Evolutionary conservation across 352 stramenopile species (phyloP), one percentile per base, ranked within the genome.

Genomic region (Ophiocytium majus): DNA sequence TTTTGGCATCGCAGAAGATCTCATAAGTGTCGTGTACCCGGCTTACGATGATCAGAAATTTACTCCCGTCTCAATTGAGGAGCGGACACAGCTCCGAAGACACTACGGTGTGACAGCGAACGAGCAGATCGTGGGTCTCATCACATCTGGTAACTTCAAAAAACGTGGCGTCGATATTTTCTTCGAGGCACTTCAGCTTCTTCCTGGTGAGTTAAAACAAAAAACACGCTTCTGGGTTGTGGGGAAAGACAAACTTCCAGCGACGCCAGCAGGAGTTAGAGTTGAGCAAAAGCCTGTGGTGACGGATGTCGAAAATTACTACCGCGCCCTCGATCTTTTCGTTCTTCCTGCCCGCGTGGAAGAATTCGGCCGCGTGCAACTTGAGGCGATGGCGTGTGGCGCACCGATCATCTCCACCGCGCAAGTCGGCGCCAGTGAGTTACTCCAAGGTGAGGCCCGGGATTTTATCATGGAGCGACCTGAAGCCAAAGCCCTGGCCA

Each of bases 141-240:
- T 71, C 19, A 71, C 57, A 23, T 71, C 57, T 23, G 57, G 57
- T 23, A 71, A 71, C 57, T 71, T 71, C 57, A 23, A 71, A 71
- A 71, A 71, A 71, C 57, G 57, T 71, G 57, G 57, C 28, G 23
- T 71, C 23, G 57, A 71, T 28, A 23, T 71, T 28, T 71, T 71
- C 28, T 23, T 71, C 28, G 19, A 71, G 19, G 57, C 57, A 71
- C 23, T 71, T 71, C 19, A 71, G 57, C 19, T 28, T 28, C 57
- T 71, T 71, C 28, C 57, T 28, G 57, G 19, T 71, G 57, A 71
- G 23, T 23, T 71, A 23, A 23, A 28, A 23, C 19, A 71, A 23
- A 71, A 71, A 28, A 28, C 57, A 23, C 23, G 57, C 28, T 71
- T 71, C 28, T 28, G 57, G 28, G 57, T 71, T 23, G 57, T 71